Percentiles rank a stretch among this genome's conserved stretches.
Conservation (phyloP, 805 yeast species). For the Kazachstania kunashirensis region DNA sequence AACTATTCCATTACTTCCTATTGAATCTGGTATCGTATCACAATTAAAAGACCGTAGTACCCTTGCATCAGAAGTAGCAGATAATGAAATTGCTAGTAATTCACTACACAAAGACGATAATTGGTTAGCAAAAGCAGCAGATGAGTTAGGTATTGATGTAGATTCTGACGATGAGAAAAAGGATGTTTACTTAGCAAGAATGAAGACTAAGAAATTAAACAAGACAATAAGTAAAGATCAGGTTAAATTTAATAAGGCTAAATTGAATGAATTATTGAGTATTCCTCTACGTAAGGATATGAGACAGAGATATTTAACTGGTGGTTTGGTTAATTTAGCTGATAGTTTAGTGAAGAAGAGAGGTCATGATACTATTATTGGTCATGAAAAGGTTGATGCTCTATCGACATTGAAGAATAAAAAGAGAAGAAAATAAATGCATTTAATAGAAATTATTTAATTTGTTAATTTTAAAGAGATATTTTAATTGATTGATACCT, state of each 20-base stretch:
- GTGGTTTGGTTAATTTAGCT: conserved; percentile 70
- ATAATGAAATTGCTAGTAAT: conserved; percentile 50
- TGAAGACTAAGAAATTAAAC: conserved; percentile 45
- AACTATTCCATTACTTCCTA: conserved; percentile 59
- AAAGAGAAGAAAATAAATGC: conserved; percentile 6
- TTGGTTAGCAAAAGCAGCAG: conserved; percentile 88
- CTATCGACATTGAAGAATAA: conserved; percentile 44
- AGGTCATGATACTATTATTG: conserved; percentile 60
- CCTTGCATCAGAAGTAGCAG: conserved; percentile 68
- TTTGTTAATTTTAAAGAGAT: no score
- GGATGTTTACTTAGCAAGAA: conserved; percentile 43
- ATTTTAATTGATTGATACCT: no score
- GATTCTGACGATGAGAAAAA: conserved; percentile 54
- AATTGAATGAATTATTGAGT: conserved; percentile 44
- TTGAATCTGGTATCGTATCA: conserved; percentile 63
- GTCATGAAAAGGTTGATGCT: conserved; percentile 60
- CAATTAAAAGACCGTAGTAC: conserved; percentile 62
- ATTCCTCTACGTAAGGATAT: conserved; percentile 51
- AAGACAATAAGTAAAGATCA: conserved; percentile 47
- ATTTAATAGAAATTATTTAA: no score
- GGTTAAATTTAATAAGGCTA: conserved; percentile 36
- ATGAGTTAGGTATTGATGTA: conserved; percentile 77
- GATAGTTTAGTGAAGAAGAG: conserved; percentile 61
- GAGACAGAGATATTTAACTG: conserved; percentile 67
- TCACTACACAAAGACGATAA: conserved; percentile 57